Conservation (phyloP, 1,139 yeast genomes). For the Taiozyma sp. region DNA sequence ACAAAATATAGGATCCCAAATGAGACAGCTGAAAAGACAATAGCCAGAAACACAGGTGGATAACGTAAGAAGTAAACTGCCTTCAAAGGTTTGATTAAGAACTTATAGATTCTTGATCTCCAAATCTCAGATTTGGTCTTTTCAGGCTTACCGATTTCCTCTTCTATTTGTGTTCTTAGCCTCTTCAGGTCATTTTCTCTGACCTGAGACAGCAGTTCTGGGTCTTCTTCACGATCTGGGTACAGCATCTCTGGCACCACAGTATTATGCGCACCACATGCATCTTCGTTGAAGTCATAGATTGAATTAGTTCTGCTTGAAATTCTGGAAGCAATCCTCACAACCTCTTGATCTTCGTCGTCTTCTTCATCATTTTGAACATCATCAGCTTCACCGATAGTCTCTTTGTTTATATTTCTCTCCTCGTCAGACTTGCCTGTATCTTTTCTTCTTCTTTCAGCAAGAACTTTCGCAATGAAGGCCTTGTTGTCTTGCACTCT, state of each 20-base stretch:
- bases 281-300: constrained; percentile 9
- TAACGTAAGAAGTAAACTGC: constrained; percentile 49
- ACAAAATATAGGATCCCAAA: constrained; percentile 69
- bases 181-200: constrained; percentile 25
- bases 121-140: constrained; percentile 10
- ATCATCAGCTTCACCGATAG: constrained; percentile 9
- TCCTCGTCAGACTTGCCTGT: constrained; percentile 7
- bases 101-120: constrained; percentile 33
- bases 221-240: constrained; percentile 15
- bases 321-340: constrained; percentile 16
- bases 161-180: constrained; percentile 24
- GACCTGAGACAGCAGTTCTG: not conserved
- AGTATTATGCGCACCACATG: constrained; percentile 17
- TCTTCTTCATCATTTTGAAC: not conserved
- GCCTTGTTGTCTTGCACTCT: constrained; percentile 49
- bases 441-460: constrained; percentile 28
- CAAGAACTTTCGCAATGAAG: constrained; percentile 40
- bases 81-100: constrained; percentile 42
- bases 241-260: constrained; percentile 29
- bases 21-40: constrained; percentile 60
- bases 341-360: constrained; percentile 3
- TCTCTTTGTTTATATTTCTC: not conserved
- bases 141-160: constrained; percentile 21
- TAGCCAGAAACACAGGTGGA: constrained; percentile 71
- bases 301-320: constrained; percentile 12